Conservation (phyloP, 1,284 basidiomycete species). For the Pseudozyma pruni region DNA sequence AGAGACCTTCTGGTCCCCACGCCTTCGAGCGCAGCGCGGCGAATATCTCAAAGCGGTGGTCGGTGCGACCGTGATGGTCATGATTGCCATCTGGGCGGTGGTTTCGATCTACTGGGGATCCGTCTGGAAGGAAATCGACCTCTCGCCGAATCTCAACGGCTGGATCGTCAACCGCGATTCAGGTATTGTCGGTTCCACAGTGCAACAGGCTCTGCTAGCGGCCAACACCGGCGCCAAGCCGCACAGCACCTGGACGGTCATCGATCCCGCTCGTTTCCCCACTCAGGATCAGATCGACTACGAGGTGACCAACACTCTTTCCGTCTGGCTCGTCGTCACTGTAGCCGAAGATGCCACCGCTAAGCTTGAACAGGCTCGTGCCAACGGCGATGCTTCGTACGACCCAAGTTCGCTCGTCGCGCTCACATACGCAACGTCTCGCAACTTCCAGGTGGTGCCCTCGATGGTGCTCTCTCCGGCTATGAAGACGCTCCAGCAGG, state of each 20-base stretch:
- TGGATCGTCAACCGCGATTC: slow-evolving; percentile 61
- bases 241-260: slow-evolving; percentile 53
- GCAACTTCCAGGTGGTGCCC: slow-evolving; percentile 51
- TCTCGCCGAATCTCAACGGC: slow-evolving; percentile 46
- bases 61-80: slow-evolving; percentile 35
- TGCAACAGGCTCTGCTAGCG: slow-evolving; percentile 44
- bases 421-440: slow-evolving; percentile 50
- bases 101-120: slow-evolving; percentile 63
- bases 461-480: slow-evolving; percentile 44
- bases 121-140: slow-evolving; percentile 48
- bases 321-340: slow-evolving; percentile 47
- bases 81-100: slow-evolving; percentile 46
- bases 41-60: slow-evolving; percentile 47
- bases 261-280: slow-evolving; percentile 40
- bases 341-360: slow-evolving; percentile 50
- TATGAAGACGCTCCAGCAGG: slow-evolving; percentile 20
- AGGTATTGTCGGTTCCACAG: slow-evolving; percentile 48
- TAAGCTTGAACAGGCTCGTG: slow-evolving; percentile 45
- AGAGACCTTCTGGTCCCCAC: slow-evolving; percentile 50
- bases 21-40: slow-evolving; percentile 28
- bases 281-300: slow-evolving; percentile 35
- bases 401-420: slow-evolving; percentile 48
- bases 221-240: slow-evolving; percentile 47
- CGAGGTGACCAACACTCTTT: slow-evolving; percentile 44
- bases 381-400: slow-evolving; percentile 53